Percentiles rank a stretch among this genome's conserved stretches.
phyloP scores from a whole-genome alignment of 495 filamentous ascomycete genomes.

The Margaritispora aquatica region DNA sequence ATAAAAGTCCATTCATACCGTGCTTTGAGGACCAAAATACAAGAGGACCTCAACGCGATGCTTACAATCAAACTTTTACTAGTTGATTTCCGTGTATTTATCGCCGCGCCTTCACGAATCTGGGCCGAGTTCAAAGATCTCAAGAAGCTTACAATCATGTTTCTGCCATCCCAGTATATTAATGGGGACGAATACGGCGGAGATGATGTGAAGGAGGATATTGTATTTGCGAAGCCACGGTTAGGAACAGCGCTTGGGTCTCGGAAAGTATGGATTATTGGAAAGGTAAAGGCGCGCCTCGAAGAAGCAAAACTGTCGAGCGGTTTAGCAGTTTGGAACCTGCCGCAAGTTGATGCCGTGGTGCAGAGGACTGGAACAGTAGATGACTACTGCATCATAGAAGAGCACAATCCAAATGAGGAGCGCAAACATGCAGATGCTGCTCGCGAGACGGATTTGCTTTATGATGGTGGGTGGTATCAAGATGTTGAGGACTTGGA shows the following conservation, averaged over 20 bases:
- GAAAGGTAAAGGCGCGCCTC: not conserved
- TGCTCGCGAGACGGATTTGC: not conserved
- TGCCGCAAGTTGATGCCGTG: not conserved
- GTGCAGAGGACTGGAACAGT: not conserved
- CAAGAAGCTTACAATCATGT: not conserved
- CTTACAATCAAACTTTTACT: not conserved
- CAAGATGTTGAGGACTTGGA: not conserved
- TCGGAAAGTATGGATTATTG: not conserved
- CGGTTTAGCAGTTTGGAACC: not conserved
- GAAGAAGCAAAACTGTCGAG: not conserved
- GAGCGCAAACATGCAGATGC: not conserved
- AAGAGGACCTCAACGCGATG: not conserved
- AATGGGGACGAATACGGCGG: not conserved
- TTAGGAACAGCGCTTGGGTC: not conserved
- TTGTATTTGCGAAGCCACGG: not conserved
- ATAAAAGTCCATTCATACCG: not conserved
- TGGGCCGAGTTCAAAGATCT: slow-evolving; percentile 1
- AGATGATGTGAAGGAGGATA: not conserved
- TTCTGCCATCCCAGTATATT: not conserved
- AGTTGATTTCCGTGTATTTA: not conserved
- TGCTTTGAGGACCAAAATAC: not conserved
- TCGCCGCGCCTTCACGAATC: not conserved
- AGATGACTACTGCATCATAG: not conserved
- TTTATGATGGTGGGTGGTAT: not conserved
- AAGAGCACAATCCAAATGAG: not conserved